These are phyloP conservation scores for Aspergillus cristatus DNA, from an alignment of 495 filamentous ascomycete species.

Conservation along the genomic window DNA sequence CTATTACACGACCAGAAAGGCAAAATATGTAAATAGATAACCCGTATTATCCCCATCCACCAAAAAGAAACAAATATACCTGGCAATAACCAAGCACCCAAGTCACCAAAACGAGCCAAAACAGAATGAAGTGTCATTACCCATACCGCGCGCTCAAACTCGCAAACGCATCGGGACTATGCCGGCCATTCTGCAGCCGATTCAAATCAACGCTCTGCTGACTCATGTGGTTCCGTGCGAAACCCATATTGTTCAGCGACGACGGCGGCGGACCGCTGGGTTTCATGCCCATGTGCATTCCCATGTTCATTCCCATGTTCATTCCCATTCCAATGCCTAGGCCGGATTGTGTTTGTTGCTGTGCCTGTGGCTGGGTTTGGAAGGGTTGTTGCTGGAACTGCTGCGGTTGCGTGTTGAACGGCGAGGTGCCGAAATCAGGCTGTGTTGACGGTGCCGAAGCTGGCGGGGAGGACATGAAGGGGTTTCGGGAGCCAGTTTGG, in stretches of 20 bases:
- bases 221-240: slow-evolving; percentile 55
- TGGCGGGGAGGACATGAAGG: slow-evolving; percentile 26
- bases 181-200: slow-evolving; percentile 63
- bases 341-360: slow-evolving; percentile 3
- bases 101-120: too few species aligned
- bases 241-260: too few species aligned
- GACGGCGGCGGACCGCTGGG: too few species aligned
- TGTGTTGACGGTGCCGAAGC: slow-evolving; percentile 8
- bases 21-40: too few species aligned
- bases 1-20: too few species aligned
- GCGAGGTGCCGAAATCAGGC: neutral
- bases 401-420: slow-evolving; percentile 4
- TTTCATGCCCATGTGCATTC: slow-evolving; percentile 6
- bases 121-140: slow-evolving; percentile 8
- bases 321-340: slow-evolving; percentile 8
- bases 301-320: slow-evolving; percentile 8
- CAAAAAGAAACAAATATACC: too few species aligned
- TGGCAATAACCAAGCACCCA: too few species aligned
- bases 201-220: slow-evolving; percentile 85
- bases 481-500: slow-evolving; percentile 27
- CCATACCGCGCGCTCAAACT: slow-evolving; percentile 63
- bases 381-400: too few species aligned
- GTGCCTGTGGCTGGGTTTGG: too few species aligned
- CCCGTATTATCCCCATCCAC: too few species aligned
- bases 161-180: slow-evolving; percentile 96